These are phyloP conservation scores for Prillingera fragicola DNA, from an alignment of 1,284 basidiomycete species.

Conservation along the genomic window DNA sequence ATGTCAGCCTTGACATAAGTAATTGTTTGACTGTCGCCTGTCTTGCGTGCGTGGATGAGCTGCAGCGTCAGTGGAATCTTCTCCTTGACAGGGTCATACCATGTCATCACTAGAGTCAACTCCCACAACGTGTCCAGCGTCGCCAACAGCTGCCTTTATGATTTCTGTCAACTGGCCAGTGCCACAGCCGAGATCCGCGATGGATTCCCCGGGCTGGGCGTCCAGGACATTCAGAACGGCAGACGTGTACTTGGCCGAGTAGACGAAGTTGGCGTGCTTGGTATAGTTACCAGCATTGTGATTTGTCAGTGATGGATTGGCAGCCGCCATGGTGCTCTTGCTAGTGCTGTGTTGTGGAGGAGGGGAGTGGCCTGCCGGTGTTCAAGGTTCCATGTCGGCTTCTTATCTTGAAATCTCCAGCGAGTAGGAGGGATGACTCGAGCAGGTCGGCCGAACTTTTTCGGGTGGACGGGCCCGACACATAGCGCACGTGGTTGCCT, in stretches of 20 bases:
- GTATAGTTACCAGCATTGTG: constrained; percentile 40
- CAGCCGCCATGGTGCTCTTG: too few species aligned
- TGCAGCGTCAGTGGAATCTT: constrained; percentile 38
- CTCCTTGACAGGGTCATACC: constrained; percentile 56
- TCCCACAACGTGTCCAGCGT: constrained; percentile 58
- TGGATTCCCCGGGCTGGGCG: constrained; percentile 59
- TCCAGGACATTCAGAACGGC: constrained; percentile 61
- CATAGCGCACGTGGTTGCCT: too few species aligned
- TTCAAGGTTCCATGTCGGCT: too few species aligned
- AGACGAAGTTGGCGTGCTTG: constrained; percentile 59
- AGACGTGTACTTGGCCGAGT: constrained; percentile 59
- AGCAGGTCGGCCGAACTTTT: too few species aligned
- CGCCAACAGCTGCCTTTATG: constrained; percentile 56
- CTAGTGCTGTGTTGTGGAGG: too few species aligned
- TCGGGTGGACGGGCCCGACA: too few species aligned
- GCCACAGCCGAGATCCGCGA: constrained; percentile 76
- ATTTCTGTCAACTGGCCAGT: constrained; percentile 66
- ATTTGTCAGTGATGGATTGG: constrained; percentile 15
- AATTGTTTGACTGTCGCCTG: constrained; percentile 56
- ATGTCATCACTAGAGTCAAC: constrained; percentile 66
- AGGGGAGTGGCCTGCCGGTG: too few species aligned
- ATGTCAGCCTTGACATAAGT: constrained; percentile 38
- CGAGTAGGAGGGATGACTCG: too few species aligned
- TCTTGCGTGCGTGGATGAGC: constrained; percentile 57
- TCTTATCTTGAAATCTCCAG: too few species aligned